Conservation (phyloP, 2,329 filamentous ascomycete genomes). For the Pyrenochaeta sp. region DNA sequence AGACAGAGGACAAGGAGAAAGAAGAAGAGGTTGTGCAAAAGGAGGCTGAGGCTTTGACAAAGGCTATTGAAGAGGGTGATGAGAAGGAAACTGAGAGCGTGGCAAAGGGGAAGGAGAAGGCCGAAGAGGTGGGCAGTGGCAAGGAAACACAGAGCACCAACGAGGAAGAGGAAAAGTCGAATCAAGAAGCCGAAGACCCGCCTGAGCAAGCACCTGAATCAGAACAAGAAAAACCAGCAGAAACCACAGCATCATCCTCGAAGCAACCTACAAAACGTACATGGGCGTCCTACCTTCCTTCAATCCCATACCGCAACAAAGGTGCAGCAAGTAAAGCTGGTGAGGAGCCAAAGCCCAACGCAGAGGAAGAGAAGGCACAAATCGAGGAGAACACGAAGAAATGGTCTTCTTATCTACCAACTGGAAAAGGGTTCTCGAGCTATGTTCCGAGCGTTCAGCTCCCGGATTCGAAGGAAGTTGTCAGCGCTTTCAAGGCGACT, state of each 20-base stretch:
- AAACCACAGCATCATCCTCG: conserved; percentile 12
- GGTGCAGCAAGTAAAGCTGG: conserved; percentile 22
- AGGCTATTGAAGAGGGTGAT: conserved; percentile 21
- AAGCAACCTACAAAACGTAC: conserved; percentile 38
- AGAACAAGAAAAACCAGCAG: conserved; percentile 26
- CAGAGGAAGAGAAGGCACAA: conserved; percentile 39
- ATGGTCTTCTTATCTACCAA: conserved; percentile 58
- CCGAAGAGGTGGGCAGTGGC: conserved; percentile 1
- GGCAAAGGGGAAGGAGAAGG: conserved; percentile 7
- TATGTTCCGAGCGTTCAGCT: conserved; percentile 53
- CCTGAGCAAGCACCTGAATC: conserved; percentile 41
- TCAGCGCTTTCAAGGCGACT: conserved; percentile 55
- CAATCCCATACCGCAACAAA: conserved; percentile 47
- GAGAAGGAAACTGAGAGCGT: conserved; percentile 10
- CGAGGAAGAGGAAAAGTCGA: conserved; percentile 5
- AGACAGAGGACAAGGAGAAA: conserved; percentile 25
- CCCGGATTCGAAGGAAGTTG: conserved; percentile 48
- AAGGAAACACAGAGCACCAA: conserved; percentile 8
- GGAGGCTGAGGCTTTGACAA: conserved; percentile 31
- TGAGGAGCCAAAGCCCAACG: conserved; percentile 27
- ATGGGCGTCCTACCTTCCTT: conserved; percentile 50
- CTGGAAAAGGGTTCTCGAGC: conserved; percentile 56
- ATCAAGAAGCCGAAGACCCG: conserved; percentile 27
- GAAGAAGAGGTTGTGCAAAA: conserved; percentile 37
- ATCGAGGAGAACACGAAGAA: conserved; percentile 48